Base-by-base conservation (phyloP, 306 rosid genomes). In the Vigna reflexopilosa region DNA sequence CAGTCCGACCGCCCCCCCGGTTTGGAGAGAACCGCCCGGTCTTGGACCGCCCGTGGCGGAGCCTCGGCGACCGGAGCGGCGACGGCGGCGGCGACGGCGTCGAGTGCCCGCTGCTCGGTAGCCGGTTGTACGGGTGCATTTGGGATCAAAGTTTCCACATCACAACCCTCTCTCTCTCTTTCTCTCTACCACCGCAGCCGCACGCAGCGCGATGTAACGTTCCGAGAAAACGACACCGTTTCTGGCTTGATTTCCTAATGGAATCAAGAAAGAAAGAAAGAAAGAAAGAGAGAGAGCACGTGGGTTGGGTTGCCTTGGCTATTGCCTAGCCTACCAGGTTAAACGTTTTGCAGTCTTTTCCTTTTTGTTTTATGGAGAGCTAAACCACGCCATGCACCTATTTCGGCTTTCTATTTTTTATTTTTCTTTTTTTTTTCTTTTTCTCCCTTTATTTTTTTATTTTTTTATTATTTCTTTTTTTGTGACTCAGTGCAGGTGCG, bases 51-150 rank as follows among this genome's bases (percentile, higher is more conserved):
- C 82, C 80, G 77, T 85, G 96, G 24, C 97, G 91, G 67, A 85
- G 81, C 65, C 98, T 85, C 20, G 98, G 98, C 0, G 98, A 95
- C 40, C 98, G 90, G 22, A 86, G 87, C 16, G 98, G 98, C 6
- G 98, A 95, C 57, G 67, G 82, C 36, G 98, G 98, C 45, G 98
- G 92, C 12, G 98, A 92, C 40, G 98, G 98, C 65, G 97, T 87
- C 63, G 87, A 83, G 83, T 92, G 98, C 69, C 98, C 98, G 76
- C 98, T 91, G 77, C 87, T 88, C 63, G 98, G 98, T 77, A 95
- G 89, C 90, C 98, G 90, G 72, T 89, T 90, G 84, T 87, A 89
- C 28, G 97, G 81, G 87, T 90, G 96, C 98, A 95, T 95, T 81
- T 80, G 82, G 79, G 64, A 80, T 86, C 85, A 81, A 80, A 42